These are phyloP conservation scores for Daphne laureola DNA, from an alignment of 441 rosid species.

Conservation along the genomic window DNA sequence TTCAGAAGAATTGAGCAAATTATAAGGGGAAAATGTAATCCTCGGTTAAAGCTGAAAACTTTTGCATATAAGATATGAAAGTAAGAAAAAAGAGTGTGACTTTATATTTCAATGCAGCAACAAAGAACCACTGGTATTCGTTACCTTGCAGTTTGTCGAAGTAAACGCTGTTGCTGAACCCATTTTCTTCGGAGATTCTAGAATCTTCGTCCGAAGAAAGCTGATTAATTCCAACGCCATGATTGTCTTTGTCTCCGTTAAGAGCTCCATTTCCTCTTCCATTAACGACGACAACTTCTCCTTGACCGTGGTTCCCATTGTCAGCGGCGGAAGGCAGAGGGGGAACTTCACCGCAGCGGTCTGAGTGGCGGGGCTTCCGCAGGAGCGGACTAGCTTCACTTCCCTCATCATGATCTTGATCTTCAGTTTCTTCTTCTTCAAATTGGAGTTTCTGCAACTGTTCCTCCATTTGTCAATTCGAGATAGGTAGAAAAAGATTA, in stretches of 20 bases:
- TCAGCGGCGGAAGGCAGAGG: neutral
- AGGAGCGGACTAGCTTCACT: conserved; percentile 12
- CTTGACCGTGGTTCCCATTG: neutral
- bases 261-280: conserved; percentile 7
- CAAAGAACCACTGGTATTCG: neutral
- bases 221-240: no score
- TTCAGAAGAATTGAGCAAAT: no score
- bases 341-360: neutral
- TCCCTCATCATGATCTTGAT: conserved; percentile 19
- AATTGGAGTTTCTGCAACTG: neutral
- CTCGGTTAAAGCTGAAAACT: no score
- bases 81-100: neutral
- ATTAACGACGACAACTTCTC: neutral
- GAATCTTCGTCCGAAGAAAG: no score
- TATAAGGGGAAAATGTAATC: no score
- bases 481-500: no score
- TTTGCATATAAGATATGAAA: no score
- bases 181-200: neutral
- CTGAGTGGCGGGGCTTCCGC: conserved; percentile 9
- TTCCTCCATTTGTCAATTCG: neutral
- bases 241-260: no score
- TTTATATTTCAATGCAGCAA: neutral
- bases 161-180: conserved; percentile 19
- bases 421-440: neutral
- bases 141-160: conserved; percentile 29